These are phyloP conservation scores for Chytridiales sp. DNA, from an alignment of 371 early-diverging fungal species.

Conservation along the genomic window DNA sequence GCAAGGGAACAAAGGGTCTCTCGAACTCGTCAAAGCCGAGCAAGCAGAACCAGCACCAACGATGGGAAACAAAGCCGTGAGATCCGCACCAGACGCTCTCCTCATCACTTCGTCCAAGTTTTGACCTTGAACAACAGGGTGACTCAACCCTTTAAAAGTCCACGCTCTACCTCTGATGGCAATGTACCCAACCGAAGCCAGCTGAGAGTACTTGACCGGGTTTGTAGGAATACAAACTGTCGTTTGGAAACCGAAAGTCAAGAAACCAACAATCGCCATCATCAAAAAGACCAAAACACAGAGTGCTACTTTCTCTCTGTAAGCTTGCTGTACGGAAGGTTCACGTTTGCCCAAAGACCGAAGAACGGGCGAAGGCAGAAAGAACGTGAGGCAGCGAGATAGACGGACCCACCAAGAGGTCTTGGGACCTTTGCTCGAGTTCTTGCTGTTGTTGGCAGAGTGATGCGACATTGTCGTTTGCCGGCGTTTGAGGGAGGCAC, in stretches of 20 bases:
- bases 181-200: neutral
- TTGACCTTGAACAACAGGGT: neutral
- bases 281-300: slow-evolving; percentile 39
- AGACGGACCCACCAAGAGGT: slow-evolving; percentile 18
- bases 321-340: slow-evolving; percentile 40
- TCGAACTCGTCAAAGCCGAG: neutral
- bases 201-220: neutral
- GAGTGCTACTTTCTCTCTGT: slow-evolving; percentile 49
- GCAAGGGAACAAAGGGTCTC: neutral
- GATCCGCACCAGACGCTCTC: neutral
- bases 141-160: neutral
- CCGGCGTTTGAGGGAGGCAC: too few relatives aligned
- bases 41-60: neutral
- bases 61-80: neutral
- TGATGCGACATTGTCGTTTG: too few relatives aligned
- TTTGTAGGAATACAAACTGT: neutral
- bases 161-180: slow-evolving; percentile 2
- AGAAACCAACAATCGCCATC: slow-evolving; percentile 44
- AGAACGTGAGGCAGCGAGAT: slow-evolving; percentile 26
- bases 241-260: slow-evolving; percentile 44
- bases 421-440: slow-evolving; percentile 2
- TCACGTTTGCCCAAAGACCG: slow-evolving; percentile 31
- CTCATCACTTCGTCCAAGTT: neutral
- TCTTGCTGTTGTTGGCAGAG: too few relatives aligned
- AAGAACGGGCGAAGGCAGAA: slow-evolving; percentile 17